Conservation (phyloP, 2,329 filamentous ascomycete genomes). For the Harringtonia lauricola region DNA sequence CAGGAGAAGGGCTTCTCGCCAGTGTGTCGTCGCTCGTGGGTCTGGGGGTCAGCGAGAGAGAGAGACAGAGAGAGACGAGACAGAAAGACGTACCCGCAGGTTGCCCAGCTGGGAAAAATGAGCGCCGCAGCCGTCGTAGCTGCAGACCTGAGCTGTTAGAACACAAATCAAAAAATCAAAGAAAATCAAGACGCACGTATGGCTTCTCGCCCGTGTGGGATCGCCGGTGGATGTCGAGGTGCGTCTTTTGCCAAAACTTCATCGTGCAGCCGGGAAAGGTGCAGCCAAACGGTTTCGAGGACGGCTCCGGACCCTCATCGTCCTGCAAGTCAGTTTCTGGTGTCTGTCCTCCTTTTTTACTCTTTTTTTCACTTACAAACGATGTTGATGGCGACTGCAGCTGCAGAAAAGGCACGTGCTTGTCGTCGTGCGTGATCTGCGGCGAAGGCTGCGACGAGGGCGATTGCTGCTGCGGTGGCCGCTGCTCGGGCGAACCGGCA, state of each 20-base stretch:
- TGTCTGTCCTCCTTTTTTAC: no score
- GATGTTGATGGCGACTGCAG: no score
- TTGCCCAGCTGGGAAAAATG: constrained; percentile 87
- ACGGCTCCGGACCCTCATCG: constrained; percentile 5
- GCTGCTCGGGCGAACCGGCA: constrained; percentile 32
- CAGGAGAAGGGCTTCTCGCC: constrained; percentile 79
- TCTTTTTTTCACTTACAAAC: no score
- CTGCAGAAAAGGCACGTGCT: no score
- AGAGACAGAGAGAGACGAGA: neutral
- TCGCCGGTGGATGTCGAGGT: constrained; percentile 79
- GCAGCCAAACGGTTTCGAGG: constrained; percentile 37
- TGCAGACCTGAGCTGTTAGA: neutral
- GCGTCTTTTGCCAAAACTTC: constrained; percentile 83
- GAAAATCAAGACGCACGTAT: constrained; percentile 50
- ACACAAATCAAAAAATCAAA: neutral
- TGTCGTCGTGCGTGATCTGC: no score
- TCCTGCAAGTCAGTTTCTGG: neutral
- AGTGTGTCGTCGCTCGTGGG: constrained; percentile 78
- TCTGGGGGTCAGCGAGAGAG: constrained; percentile 32
- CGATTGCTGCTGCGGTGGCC: neutral
- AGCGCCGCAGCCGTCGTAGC: constrained; percentile 46
- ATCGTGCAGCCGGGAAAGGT: constrained; percentile 64
- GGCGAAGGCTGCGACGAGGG: no score
- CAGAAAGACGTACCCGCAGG: constrained; percentile 53
- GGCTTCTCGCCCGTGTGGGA: constrained; percentile 86